Evolutionary conservation across 768 basidiomycete genomes (phyloP), one percentile per base, ranked within the genome.

Genomic region (Tulasnella sp.): DNA sequence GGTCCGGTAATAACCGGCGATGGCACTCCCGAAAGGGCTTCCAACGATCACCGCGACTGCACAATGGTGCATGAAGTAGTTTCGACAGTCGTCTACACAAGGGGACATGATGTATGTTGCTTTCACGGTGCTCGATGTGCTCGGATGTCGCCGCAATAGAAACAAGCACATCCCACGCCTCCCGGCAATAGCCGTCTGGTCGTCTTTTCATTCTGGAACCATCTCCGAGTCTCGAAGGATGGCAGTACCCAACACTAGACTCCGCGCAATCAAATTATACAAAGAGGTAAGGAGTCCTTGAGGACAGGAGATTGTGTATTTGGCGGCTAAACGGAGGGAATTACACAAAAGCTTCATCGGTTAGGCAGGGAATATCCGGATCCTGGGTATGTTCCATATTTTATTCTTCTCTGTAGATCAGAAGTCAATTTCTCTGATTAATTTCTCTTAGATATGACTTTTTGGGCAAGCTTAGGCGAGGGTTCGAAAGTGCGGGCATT

Each of bases 301-400:
- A 38, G n/a, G 25, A 45, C 31, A 25, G 25, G 49, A 64, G 29
- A 34, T 74, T 52, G 15, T 34, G 14, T 40, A 38, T 2, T 3
- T 49, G 29, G 38, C n/a, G 19, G 37, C 52, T 38, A 52, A 22
- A 40, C 38, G 22, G 25, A 31, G 22, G 19, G 22, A 38, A 37
- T 36, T 71, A 52, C 34, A 71, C 45, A 37, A 36, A 22, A 78
- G 80, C 86, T 95, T 9, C 89, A 91, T 79, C 86, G 91, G 75
- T 87, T 95, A 0, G 93, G 93, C 3, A 86, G 91, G 77, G 92
- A 94, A 68, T 93, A 94, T 79, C 91, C 91, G 42, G 93, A 95
- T 81, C 89, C 92, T 67, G 87, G 88, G 93, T 94, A 80, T 82
- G 89, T 45, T 31, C 72, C 29, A 15, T 49, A 6, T 76, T 78